Evolutionary conservation across 2,329 filamentous ascomycete species (phyloP), one percentile per base, ranked within the genome.

Genomic region (Lasiodiplodia hormozganensis): DNA sequence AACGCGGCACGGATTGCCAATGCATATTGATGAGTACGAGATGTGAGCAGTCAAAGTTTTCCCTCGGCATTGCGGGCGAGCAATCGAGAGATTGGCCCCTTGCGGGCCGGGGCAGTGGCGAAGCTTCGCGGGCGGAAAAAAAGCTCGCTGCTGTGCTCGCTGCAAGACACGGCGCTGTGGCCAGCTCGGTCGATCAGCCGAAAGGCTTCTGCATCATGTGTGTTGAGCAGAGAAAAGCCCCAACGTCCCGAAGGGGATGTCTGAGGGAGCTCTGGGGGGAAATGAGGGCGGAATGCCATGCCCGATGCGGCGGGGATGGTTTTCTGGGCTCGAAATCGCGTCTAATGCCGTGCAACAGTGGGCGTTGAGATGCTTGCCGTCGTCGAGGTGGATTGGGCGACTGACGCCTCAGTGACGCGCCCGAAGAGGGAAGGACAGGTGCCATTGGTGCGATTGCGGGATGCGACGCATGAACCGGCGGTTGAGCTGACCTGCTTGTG

Each of bases 171-270:
- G 52, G 52, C 64, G 47, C 65, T 34, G 65, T 58, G 65, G 40
- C 65, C 54, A 58, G 65, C 65, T 67, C 65, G 56, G 65, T 52
- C 65, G 65, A 67, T 67, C 65, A 67, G 53, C 65, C 65, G 65
- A 67, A 67, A 62, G 58, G 58, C 43, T n/a, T 62, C 58, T 62
- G 58, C 58, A 51, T 62, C 58, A 36, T 62, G 58, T 62, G 58
- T 36, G 58, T 36, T 51, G 58, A 62, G 58, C 58, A 62, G 58
- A 62, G 58, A 62, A 62, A 62, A 62, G 58, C 58, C 58, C 58
- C 43, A 51, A 51, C 58, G 43, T 62, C 58, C 58, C 58, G 58
- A 62, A 51, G 14, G 34, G 34, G 58, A 36, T 62, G 58, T 51
- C 51, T 62, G 56, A 58, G 53, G 36, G 23, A 51, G n/a, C 43